Evolutionary conservation across 495 filamentous ascomycete species (phyloP).

Genomic region (Rostrohypoxylon terebratum): DNA sequence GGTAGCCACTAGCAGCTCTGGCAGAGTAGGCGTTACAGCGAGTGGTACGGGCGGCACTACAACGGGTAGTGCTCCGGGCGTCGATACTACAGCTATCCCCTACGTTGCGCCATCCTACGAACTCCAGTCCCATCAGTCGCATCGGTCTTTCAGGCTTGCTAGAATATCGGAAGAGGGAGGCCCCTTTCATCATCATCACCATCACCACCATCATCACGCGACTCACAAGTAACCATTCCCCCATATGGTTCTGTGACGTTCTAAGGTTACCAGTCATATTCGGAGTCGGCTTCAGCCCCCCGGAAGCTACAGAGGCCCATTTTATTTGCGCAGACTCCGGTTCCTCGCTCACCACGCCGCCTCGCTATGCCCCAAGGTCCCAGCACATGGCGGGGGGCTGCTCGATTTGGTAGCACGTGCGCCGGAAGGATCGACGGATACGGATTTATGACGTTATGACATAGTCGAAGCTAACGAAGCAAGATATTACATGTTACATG

Average conservation of each 20-base stretch:
- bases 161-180: slow-evolving; percentile 38
- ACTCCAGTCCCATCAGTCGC: slow-evolving; percentile 26
- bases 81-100: slow-evolving; percentile 2
- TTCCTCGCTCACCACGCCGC: not conserved
- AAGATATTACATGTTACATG: not conserved
- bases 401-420: not conserved
- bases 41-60: not conserved
- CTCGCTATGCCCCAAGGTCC: not conserved
- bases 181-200: slow-evolving; percentile 12
- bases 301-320: not conserved
- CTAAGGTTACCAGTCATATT: not conserved
- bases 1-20: not conserved
- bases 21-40: not conserved
- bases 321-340: not conserved
- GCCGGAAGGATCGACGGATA: not conserved
- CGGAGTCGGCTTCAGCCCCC: not conserved
- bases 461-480: not conserved
- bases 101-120: slow-evolving; percentile 21
- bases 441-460: not conserved
- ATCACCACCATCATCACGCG: slow-evolving; percentile 6
- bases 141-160: slow-evolving; percentile 30
- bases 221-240: slow-evolving; percentile 5
- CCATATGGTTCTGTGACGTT: not conserved
- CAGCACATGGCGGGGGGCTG: not conserved
- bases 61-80: not conserved